Percentiles rank a stretch among this genome's conserved stretches.
Evolutionary conservation across 352 stramenopile species (phyloP).

Genomic region (Lagenidium giganteum): DNA sequence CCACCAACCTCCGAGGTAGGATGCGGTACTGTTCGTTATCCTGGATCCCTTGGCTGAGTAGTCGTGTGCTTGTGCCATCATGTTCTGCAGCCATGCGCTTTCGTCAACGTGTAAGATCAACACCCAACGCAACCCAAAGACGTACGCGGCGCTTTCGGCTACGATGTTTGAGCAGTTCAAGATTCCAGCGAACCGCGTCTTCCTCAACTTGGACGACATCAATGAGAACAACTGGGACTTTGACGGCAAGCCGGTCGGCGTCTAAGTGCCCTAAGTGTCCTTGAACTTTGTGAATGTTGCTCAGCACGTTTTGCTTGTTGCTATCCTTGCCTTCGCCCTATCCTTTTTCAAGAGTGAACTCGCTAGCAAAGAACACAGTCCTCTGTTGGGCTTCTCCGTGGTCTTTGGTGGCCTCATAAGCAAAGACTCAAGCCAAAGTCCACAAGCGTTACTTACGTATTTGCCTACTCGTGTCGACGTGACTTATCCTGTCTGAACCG

Average conservation of each 20-base stretch:
- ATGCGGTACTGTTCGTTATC: no score
- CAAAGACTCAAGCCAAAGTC: no score
- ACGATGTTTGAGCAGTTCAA: conserved; percentile 17
- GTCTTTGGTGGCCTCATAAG: no score
- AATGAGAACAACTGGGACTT: conserved; percentile 21
- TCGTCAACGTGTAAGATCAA: conserved; percentile 30
- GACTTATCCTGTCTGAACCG: no score
- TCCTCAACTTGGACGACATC: conserved; percentile 31
- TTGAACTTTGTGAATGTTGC: neutral
- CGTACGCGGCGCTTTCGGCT: conserved; percentile 1
- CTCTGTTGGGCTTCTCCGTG: no score
- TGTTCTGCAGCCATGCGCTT: conserved; percentile 27
- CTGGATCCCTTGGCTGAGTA: no score
- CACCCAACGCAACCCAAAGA: conserved; percentile 18
- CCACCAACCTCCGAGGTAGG: conserved; percentile 32
- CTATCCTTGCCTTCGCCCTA: no score
- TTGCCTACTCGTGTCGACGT: no score
- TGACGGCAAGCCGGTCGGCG: conserved; percentile 15
- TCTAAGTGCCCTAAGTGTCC: neutral
- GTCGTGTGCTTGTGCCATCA: no score
- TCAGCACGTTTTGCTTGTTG: neutral
- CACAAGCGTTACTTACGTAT: no score
- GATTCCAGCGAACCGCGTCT: conserved; percentile 20
- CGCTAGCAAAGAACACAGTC: no score
- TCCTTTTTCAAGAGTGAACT: no score